Conservation (phyloP, 345 rosid species). For the Hibiscus trionum region DNA sequence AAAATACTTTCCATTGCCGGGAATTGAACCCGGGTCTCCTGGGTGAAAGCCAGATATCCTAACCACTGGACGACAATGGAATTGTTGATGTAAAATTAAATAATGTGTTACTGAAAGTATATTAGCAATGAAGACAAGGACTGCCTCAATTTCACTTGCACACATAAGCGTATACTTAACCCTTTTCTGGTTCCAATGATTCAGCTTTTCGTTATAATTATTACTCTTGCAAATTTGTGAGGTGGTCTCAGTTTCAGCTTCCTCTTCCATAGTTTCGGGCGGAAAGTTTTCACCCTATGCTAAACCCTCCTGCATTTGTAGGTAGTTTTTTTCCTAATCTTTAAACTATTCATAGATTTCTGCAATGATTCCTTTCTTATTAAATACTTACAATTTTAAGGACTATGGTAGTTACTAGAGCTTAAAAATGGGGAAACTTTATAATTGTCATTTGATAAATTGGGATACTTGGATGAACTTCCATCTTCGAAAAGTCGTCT, state of each 20-base stretch:
- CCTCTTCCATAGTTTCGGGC: not conserved
- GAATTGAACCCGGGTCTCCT: slow-evolving; percentile 1
- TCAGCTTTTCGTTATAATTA: not conserved
- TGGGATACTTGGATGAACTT: slow-evolving; percentile 91
- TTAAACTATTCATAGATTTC: not conserved
- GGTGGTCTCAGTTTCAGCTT: not conserved
- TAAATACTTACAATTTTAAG: not conserved
- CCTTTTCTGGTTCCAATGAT: not conserved
- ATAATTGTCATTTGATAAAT: slow-evolving; percentile 81
- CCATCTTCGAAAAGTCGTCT: slow-evolving; percentile 85
- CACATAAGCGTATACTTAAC: not conserved
- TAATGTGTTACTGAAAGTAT: no score
- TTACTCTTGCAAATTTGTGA: not conserved
- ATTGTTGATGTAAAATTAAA: no score
- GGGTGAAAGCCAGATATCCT: not conserved
- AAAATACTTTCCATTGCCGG: not conserved
- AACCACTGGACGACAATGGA: slow-evolving; percentile 1
- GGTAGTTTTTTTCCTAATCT: not conserved
- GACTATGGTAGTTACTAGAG: slow-evolving; percentile 51
- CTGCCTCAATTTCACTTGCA: not conserved
- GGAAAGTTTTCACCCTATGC: not conserved
- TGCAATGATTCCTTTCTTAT: not conserved
- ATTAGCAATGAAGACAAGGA: no score
- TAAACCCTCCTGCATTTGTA: not conserved
- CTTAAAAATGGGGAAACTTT: slow-evolving; percentile 70